Conservation (phyloP, 2,329 filamentous ascomycete genomes). For the Xylariales sp. region DNA sequence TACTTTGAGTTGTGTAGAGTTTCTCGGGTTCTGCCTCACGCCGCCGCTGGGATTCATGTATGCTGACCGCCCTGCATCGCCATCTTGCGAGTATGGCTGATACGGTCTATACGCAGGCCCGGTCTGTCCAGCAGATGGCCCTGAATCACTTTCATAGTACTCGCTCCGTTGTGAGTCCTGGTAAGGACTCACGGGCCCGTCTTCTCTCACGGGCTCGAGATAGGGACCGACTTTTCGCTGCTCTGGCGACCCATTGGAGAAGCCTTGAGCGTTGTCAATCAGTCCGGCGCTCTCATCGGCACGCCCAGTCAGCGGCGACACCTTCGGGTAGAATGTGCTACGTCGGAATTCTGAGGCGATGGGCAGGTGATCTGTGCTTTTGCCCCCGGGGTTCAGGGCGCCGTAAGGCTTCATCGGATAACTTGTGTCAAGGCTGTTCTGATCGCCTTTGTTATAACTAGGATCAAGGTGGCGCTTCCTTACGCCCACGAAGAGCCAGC, state of each 20-base stretch:
- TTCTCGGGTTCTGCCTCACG: constrained; percentile 13
- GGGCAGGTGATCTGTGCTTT: constrained; percentile 33
- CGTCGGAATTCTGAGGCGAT: constrained; percentile 34
- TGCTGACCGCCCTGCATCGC: no score
- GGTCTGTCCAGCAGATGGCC: neutral
- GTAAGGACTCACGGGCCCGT: constrained; percentile 14
- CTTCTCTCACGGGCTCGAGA: constrained; percentile 1
- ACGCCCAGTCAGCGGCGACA: neutral
- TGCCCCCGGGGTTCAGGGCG: constrained; percentile 16
- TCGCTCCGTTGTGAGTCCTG: constrained; percentile 10
- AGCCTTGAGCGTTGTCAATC: constrained; percentile 35
- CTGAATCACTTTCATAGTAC: constrained; percentile 3
- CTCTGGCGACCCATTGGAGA: constrained; percentile 14
- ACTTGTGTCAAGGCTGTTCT: constrained; percentile 29
- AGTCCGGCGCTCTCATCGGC: constrained; percentile 38
- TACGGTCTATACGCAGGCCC: constrained; percentile 1
- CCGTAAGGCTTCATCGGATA: constrained; percentile 27
- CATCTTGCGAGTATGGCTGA: constrained; percentile 16
- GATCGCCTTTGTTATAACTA: constrained; percentile 39
- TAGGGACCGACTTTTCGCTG: constrained; percentile 13
- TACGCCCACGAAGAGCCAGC: constrained; percentile 76
- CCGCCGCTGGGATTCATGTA: constrained; percentile 11
- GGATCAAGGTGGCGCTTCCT: constrained; percentile 52
- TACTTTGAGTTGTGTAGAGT: constrained; percentile 24
- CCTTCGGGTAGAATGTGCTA: constrained; percentile 16